These are phyloP conservation scores for Monosporascus ibericus DNA, from an alignment of 2,329 filamentous ascomycete species.

Conservation along the genomic window DNA sequence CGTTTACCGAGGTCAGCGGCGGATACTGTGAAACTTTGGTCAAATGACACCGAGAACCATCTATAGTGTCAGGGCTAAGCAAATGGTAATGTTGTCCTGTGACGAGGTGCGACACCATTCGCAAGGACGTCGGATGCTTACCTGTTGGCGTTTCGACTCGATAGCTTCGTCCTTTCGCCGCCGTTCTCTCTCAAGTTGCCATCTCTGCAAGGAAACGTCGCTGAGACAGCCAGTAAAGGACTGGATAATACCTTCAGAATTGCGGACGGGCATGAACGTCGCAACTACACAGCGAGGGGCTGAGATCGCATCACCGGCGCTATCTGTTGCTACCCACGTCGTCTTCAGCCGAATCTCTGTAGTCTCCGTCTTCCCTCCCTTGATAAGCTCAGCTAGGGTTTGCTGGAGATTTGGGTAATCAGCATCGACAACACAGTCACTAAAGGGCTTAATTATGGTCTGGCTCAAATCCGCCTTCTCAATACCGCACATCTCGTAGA, in stretches of 20 bases:
- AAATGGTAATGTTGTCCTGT: background rate
- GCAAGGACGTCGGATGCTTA: background rate
- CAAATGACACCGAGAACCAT: background rate
- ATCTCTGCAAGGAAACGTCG: slow-evolving; percentile 44
- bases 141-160: slow-evolving; percentile 58
- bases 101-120: background rate
- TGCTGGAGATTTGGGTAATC: slow-evolving; percentile 35
- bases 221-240: slow-evolving; percentile 44
- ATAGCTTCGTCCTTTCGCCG: slow-evolving; percentile 42
- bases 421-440: slow-evolving; percentile 37
- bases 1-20: background rate
- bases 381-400: slow-evolving; percentile 33
- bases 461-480: slow-evolving; percentile 34
- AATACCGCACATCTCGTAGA: slow-evolving; percentile 47
- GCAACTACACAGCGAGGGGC: slow-evolving; percentile 43
- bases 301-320: slow-evolving; percentile 34
- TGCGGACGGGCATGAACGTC: slow-evolving; percentile 44
- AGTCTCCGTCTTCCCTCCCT: slow-evolving; percentile 36
- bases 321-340: slow-evolving; percentile 40
- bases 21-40: background rate
- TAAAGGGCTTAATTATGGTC: slow-evolving; percentile 36
- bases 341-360: slow-evolving; percentile 44
- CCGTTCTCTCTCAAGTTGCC: slow-evolving; percentile 44
- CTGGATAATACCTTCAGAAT: slow-evolving; percentile 38
- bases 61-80: background rate